A percentile compares a stretch with the other conserved stretches of the same genome.
Evolutionary conservation across 73 alveolate genomes (phyloP).

Genomic region (Urostyla sp.): DNA sequence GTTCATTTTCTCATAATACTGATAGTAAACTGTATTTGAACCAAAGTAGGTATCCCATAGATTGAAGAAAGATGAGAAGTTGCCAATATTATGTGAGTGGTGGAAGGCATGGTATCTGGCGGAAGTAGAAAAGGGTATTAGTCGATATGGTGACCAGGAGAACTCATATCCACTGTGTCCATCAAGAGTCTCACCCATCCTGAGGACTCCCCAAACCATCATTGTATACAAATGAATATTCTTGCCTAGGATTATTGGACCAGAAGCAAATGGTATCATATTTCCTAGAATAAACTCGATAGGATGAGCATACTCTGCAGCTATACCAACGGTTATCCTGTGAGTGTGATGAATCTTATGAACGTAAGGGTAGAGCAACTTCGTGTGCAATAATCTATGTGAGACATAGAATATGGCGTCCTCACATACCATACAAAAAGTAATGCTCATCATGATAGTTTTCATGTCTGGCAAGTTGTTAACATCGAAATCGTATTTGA

Average conservation of each 20-base stretch:
- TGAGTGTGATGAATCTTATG: conserved; percentile 84
- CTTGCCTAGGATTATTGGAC: conserved; percentile 56
- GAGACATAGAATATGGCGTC: conserved; percentile 72
- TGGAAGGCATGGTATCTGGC: conserved; percentile 79
- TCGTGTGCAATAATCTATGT: conserved; percentile 76
- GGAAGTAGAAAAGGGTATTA: conserved; percentile 77
- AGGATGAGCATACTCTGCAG: conserved; percentile 55
- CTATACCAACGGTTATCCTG: conserved; percentile 66
- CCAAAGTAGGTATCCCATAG: conserved; percentile 69
- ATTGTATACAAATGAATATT: conserved; percentile 61
- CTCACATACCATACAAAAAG: conserved; percentile 78
- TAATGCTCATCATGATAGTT: conserved; percentile 55
- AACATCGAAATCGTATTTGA: background rate
- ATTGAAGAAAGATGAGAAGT: conserved; percentile 71
- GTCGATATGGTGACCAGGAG: conserved; percentile 88
- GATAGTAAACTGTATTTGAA: conserved; percentile 2
- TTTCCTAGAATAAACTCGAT: conserved; percentile 16
- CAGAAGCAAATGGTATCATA: conserved; percentile 58
- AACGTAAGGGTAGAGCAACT: conserved; percentile 49
- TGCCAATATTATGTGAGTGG: conserved; percentile 81
- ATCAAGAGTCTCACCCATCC: conserved; percentile 65
- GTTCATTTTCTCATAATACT: background rate
- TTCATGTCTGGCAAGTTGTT: conserved; percentile 54
- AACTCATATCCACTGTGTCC: conserved; percentile 80
- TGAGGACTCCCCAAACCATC: conserved; percentile 49